Evolutionary conservation across 768 basidiomycete genomes (phyloP), one percentile per base, ranked within the genome.

Genomic region (Udeniomyces megalosporus): DNA sequence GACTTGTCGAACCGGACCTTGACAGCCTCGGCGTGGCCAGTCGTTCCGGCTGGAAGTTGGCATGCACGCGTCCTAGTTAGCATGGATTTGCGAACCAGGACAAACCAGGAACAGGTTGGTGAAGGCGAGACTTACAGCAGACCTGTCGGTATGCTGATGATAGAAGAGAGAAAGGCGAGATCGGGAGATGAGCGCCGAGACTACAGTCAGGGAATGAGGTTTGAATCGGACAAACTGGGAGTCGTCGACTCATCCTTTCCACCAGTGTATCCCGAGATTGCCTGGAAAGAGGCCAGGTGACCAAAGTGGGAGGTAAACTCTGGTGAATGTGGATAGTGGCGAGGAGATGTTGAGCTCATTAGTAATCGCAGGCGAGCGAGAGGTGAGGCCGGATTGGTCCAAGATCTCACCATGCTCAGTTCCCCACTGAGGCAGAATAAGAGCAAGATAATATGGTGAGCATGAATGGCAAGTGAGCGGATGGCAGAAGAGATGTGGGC

Each of bases 1-100:
- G 72, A 74, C 0, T 86, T 85, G 35, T 66, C 67, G 67, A 88
- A 96, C 71, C 86, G 85, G 61, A 97, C 83, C 72, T 79, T 80
- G 65, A 90, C 73, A 7, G 89, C 84, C 73, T 96, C 93, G 1
- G 93, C 93, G 71, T 95, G 90, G 53, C 83, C 80, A 2, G 93
- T 96, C 26, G 75, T 69, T 1, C 91, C 92, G 2, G 77, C n/a
- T n/a, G n/a, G n/a, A n/a, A n/a, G n/a, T n/a, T n/a, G n/a, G n/a
- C n/a, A n/a, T n/a, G n/a, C n/a, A n/a, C n/a, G n/a, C n/a, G n/a
- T n/a, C n/a, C n/a, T n/a, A n/a, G n/a, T n/a, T n/a, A n/a, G n/a
- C n/a, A n/a, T n/a, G n/a, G n/a, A n/a, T n/a, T n/a, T n/a, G n/a
- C n/a, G n/a, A n/a, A n/a, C n/a, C n/a, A n/a, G n/a, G n/a, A n/a